These are phyloP conservation scores for Apiospora kogelbergensis DNA, from an alignment of 2,329 filamentous ascomycete genomes.

Conservation along the genomic window DNA sequence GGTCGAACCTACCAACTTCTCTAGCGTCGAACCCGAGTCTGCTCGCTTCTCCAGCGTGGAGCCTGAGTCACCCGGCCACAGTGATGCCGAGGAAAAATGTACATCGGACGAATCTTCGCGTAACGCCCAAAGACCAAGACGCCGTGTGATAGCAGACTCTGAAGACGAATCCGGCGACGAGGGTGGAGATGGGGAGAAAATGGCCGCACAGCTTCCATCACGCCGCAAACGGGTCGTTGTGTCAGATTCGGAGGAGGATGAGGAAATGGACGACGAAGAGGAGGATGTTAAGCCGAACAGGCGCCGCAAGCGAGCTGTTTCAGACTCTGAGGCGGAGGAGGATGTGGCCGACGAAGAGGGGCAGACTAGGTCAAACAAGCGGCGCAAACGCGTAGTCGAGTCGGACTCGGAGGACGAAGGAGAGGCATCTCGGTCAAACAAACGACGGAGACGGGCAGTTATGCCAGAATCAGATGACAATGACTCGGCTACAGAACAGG, in stretches of 20 bases:
- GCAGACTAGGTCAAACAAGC: background rate
- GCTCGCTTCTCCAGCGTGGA: conserved; percentile 18
- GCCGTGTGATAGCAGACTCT: background rate
- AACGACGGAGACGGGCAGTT: background rate
- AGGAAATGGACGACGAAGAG: background rate
- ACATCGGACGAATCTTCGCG: background rate
- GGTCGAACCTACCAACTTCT: conserved; percentile 18
- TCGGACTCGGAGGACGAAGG: background rate
- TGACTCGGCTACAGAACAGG: conserved; percentile 6
- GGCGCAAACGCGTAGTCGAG: background rate
- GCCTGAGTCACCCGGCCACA: conserved; percentile 7
- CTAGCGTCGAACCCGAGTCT: conserved; percentile 7
- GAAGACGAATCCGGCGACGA: background rate
- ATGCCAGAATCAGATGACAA: conserved; percentile 4
- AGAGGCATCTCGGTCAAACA: background rate
- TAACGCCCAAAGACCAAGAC: background rate
- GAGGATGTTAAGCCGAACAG: background rate
- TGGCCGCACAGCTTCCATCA: background rate
- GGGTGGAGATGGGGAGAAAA: background rate
- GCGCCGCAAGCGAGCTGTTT: conserved; percentile 5
- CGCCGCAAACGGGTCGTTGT: conserved; percentile 1
- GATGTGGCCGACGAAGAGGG: background rate
- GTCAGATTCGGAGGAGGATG: conserved; percentile 6
- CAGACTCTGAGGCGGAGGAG: background rate
- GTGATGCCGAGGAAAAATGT: background rate